These are phyloP conservation scores for Scedosporium minutisporum DNA, from an alignment of 2,329 filamentous ascomycete genomes.

Conservation along the genomic window DNA sequence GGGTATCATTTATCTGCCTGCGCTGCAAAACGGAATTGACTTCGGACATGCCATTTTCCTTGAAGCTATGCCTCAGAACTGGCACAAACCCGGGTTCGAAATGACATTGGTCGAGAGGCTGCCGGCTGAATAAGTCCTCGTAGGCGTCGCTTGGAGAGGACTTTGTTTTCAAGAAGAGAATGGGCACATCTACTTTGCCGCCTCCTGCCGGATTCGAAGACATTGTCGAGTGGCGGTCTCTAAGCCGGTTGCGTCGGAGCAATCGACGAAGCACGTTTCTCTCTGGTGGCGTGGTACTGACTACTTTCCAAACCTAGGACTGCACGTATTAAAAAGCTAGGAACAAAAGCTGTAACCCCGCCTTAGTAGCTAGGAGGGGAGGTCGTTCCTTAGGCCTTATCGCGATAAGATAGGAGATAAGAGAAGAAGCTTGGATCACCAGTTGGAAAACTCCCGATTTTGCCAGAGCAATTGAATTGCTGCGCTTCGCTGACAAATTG, in stretches of 20 bases:
- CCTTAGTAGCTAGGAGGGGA: neutral
- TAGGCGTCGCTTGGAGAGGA: constrained; percentile 65
- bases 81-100: constrained; percentile 66
- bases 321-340: neutral
- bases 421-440: neutral
- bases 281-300: no score
- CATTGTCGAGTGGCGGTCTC: constrained; percentile 1
- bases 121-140: constrained; percentile 51
- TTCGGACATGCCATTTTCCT: constrained; percentile 44
- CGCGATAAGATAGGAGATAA: constrained; percentile 4
- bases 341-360: neutral
- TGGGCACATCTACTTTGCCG: constrained; percentile 28
- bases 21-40: constrained; percentile 41
- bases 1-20: constrained; percentile 27
- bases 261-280: neutral
- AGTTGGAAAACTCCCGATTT: no score
- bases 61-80: constrained; percentile 63
- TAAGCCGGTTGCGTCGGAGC: neutral
- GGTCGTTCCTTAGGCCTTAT: neutral
- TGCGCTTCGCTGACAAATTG: no score
- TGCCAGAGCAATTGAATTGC: no score
- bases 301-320: no score
- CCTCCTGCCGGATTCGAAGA: neutral
- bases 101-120: constrained; percentile 23
- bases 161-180: constrained; percentile 70